Conservation (phyloP, 2,329 filamentous ascomycete species). For the Coccinonectria pachysandricola region DNA sequence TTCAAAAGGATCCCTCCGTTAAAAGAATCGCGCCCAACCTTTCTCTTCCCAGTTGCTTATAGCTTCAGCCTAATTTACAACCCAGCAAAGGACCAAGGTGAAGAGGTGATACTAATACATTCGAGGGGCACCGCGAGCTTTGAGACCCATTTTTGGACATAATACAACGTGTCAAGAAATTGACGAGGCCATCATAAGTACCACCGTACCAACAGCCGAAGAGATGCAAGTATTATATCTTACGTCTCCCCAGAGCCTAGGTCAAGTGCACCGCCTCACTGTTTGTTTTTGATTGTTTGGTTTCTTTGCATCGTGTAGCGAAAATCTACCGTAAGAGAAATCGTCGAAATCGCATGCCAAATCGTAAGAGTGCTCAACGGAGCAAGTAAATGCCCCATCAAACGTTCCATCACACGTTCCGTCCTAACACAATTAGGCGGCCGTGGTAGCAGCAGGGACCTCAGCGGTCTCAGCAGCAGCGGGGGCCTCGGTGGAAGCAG, state of each 20-base stretch:
- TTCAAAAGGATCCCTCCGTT: conserved; percentile 22
- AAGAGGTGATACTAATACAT: conserved; percentile 27
- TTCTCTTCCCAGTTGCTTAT: conserved; percentile 22
- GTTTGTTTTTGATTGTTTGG: too few relatives aligned
- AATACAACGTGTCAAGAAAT: conserved; percentile 21
- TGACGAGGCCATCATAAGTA: conserved; percentile 18
- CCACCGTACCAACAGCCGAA: too few relatives aligned
- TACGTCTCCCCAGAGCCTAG: conserved; percentile 18
- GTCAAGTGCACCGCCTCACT: conserved; percentile 15
- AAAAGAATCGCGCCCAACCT: conserved; percentile 24
- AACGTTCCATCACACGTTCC: too few relatives aligned
- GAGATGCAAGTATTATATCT: too few relatives aligned
- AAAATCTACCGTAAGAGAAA: conserved; percentile 29
- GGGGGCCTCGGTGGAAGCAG: conserved; percentile 18
- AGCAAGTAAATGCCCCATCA: conserved; percentile 17
- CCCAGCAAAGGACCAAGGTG: conserved; percentile 24
- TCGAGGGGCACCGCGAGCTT: conserved; percentile 16
- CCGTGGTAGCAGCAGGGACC: conserved; percentile 4
- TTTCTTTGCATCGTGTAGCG: conserved; percentile 21
- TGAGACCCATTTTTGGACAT: conserved; percentile 19
- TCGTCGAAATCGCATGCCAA: conserved; percentile 30
- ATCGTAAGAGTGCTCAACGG: conserved; percentile 27
- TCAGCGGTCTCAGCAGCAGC: conserved; percentile 12
- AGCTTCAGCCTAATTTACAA: conserved; percentile 27
- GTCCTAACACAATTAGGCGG: conserved; percentile 23